Base-by-base conservation (phyloP, 1,284 basidiomycete species). In the Puccinia novopanici region DNA sequence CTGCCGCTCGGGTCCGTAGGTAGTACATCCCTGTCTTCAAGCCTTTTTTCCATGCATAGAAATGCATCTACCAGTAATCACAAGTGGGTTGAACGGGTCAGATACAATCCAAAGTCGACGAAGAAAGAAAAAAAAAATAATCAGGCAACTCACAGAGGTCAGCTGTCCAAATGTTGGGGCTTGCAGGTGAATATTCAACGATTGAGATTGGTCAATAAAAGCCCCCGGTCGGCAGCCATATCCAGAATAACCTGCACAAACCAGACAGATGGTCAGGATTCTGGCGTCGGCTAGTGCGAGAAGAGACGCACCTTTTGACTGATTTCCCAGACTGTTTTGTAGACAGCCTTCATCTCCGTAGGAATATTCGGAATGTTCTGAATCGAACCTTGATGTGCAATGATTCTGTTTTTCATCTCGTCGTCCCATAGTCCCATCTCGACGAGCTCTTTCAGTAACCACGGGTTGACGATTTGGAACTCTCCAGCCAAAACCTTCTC, bases 291-390 rank as follows among this genome's bases (percentile, higher is more conserved):
- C 8, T 27, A 30, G 5, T 27, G 40, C 48, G 13, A 24, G 52
- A 34, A 13, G 4, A 72, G 37, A 27, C 52, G 9, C 34, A 93
- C 94, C 92, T 98, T 98, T 88, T 99, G 97, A 81, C 91, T 92
- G 86, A 99, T 97, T 88, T 99, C 97, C 97, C 97, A 99, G 68
- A 98, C 95, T 13, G 95, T 98, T 89, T 96, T 97, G 90, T 97
- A 98, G 87, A 98, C 94, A 6, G 92, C 92, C 88, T 98, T 97
- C 87, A 96, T 89, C 82, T 96, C 91, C 82, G 91, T 91, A 1
- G 95, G 95, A 83, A 98, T 94, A 78, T 85, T 89, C 55, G 83
- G 91, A 90, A 96, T 94, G 86, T 91, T 93, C 86, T 98, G 96
- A 79, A 99, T 90, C 17, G 95, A 98, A 65, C 86, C 96, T 84